phyloP scores from a whole-genome alignment of 176 grass and related monocot species.

The Themeda triandra region DNA sequence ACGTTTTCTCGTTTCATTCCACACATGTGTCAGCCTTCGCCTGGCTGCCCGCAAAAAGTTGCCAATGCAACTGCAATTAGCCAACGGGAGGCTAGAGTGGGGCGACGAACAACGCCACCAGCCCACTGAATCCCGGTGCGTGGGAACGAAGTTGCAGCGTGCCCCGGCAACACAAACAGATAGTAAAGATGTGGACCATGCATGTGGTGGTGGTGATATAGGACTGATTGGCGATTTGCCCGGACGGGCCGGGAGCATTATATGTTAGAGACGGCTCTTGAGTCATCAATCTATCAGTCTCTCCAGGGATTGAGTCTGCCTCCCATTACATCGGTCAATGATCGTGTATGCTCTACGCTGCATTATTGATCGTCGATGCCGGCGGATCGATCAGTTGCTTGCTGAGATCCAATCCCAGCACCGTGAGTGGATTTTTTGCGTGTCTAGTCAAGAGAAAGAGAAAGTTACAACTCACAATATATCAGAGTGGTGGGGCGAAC shows the following conservation, averaged over 20 bases:
- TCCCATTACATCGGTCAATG: neutral
- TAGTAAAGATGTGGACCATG: too few species aligned
- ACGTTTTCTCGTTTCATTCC: neutral
- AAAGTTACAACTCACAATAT: neutral
- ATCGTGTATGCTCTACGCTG: neutral
- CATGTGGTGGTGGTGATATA: neutral
- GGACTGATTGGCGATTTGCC: neutral
- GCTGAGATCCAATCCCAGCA: neutral
- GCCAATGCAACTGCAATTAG: neutral
- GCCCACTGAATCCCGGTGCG: neutral
- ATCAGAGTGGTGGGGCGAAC: neutral
- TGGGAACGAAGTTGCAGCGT: neutral
- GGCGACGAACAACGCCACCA: conserved; percentile 10
- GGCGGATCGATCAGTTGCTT: neutral
- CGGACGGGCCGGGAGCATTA: neutral
- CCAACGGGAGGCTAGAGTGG: conserved; percentile 7
- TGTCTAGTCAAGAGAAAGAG: neutral
- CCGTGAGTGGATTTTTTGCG: neutral
- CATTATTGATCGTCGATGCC: neutral
- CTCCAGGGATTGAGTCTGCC: neutral
- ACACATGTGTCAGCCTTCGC: neutral
- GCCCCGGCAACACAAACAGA: neutral
- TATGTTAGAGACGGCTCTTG: neutral
- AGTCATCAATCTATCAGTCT: neutral
- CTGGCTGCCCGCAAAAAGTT: conserved; percentile 2